Percentiles rank a stretch among this genome's conserved stretches.
phyloP scores from a whole-genome alignment of 2,329 filamentous ascomycete species.

The Stagonosporopsis tanaceti region DNA sequence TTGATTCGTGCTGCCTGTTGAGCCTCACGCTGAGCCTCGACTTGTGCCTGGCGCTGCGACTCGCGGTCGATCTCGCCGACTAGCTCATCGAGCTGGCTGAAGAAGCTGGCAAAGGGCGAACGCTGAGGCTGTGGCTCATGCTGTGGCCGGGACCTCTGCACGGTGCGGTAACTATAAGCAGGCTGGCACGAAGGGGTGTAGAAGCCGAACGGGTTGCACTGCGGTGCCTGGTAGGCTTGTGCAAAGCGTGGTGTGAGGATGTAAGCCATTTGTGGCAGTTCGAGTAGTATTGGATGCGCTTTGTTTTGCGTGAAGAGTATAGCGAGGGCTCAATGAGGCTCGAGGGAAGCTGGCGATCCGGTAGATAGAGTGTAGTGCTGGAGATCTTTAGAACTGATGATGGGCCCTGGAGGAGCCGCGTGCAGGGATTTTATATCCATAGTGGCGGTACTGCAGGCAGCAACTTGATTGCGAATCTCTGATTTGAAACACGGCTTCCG shows the following conservation, averaged over 20 bases:
- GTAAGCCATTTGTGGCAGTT: slow-evolving; percentile 41
- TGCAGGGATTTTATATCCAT: slow-evolving; percentile 45
- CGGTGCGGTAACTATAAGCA: slow-evolving; percentile 27
- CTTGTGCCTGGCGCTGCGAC: slow-evolving; percentile 33
- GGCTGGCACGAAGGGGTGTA: slow-evolving; percentile 34
- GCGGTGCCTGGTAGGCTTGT: slow-evolving; percentile 39
- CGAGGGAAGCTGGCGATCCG: slow-evolving; percentile 28
- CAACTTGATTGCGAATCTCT: slow-evolving; percentile 33
- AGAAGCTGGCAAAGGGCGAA: slow-evolving; percentile 43
- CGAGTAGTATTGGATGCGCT: slow-evolving; percentile 9
- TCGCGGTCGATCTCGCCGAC: slow-evolving; percentile 45
- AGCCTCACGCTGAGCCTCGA: slow-evolving; percentile 29
- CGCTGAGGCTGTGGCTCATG: slow-evolving; percentile 25
- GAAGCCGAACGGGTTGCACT: slow-evolving; percentile 40
- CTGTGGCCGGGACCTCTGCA: slow-evolving; percentile 16
- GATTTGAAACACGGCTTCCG: slow-evolving; percentile 40
- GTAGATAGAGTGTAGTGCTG: slow-evolving; percentile 31
- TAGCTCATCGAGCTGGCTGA: slow-evolving; percentile 44
- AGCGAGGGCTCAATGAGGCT: slow-evolving; percentile 21
- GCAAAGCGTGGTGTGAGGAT: slow-evolving; percentile 44
- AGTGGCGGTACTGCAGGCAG: slow-evolving; percentile 32
- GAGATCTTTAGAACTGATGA: slow-evolving; percentile 37
- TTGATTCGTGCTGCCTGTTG: slow-evolving; percentile 29
- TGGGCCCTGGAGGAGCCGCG: slow-evolving; percentile 24
- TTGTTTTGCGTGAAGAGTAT: slow-evolving; percentile 14